Base-by-base conservation (phyloP, 495 filamentous ascomycete genomes). In the Amphirosellinia nigrospora region DNA sequence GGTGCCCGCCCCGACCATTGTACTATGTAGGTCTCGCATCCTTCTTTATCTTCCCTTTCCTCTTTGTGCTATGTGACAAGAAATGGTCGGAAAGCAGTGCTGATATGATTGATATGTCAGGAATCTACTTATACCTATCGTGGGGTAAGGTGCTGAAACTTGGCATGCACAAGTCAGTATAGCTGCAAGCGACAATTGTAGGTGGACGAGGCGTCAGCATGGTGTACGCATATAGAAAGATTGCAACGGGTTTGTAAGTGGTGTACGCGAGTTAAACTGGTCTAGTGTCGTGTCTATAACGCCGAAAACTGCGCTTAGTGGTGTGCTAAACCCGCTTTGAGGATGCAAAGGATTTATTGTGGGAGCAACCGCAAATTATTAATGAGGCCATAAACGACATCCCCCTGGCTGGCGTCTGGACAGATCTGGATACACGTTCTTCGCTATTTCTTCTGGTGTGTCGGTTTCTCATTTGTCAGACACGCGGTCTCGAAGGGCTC, bases 401-500 rank as follows among this genome's bases (percentile, higher is more conserved):
- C 23, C 46, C 63, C 63, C 46, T 65, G 45, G 63, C 63, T 39
- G n/a, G n/a, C n/a, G n/a, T 23, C 46, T 39, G 30, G 28, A 58
- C 26, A 46, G 34, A n/a, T n/a, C n/a, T n/a, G n/a, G n/a, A n/a
- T n/a, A n/a, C n/a, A n/a, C n/a, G 13, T 13, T 59, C 38, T 52
- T 52, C 32, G 36, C 30, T 30, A 30, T 39, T 68, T 39, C n/a
- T 39, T 61, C 39, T 50, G 53, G 66, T 68, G 66, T 74, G 66
- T 69, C 36, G 66, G 8, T 30, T 70, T 74, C 60, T 55, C 68
- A 78, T 78, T 78, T 74, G 75, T 74, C 74, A 75, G 73, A 74
- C 73, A 64, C 68, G 60, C 69, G 46, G 71, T 48, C 52, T 32
- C 16, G 65, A 59, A 45, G 67, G 62, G 55, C 28, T 60, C 46